phyloP scores from a whole-genome alignment of 2,329 filamentous ascomycete genomes.

The Fusarium concolor region DNA sequence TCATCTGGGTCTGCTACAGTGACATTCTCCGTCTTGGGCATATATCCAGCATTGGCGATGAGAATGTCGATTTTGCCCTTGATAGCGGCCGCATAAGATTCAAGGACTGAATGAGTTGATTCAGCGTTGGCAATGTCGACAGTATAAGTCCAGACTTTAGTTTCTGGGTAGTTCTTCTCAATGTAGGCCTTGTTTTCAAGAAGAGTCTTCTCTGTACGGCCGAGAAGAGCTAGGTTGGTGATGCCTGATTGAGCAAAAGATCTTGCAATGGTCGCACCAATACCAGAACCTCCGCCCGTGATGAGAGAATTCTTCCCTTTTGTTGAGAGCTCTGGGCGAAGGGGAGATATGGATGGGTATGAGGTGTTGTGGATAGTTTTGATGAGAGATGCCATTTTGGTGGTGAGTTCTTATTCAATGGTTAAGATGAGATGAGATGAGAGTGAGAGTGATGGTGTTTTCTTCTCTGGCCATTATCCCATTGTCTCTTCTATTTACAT shows the following conservation, averaged over 20 bases:
- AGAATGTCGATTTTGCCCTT: constrained; percentile 53
- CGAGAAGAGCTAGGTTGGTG: constrained; percentile 54
- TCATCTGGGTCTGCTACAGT: constrained; percentile 34
- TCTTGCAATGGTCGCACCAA: constrained; percentile 72
- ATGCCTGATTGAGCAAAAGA: constrained; percentile 61
- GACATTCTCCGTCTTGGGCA: constrained; percentile 29
- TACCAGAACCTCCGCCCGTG: constrained; percentile 71
- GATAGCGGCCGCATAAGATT: constrained; percentile 32
- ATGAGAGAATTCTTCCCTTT: constrained; percentile 66
- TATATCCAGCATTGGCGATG: constrained; percentile 49
- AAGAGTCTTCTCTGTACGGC: constrained; percentile 52
- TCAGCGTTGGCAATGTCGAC: constrained; percentile 48
- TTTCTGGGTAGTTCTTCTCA: constrained; percentile 64
- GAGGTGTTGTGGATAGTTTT: constrained; percentile 31
- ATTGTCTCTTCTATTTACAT: background rate
- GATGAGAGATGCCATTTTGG: constrained; percentile 25
- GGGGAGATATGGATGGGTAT: constrained; percentile 51
- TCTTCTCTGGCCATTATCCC: rapidly evolving
- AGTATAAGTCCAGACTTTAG: constrained; percentile 56
- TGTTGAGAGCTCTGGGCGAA: constrained; percentile 52
- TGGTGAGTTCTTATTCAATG: too few species aligned
- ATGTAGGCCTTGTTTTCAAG: constrained; percentile 46
- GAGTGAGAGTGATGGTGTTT: background rate
- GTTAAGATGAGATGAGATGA: too few species aligned
- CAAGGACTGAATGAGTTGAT: constrained; percentile 25